These are phyloP conservation scores for Beauveria pseudobassiana DNA, from an alignment of 2,329 filamentous ascomycete genomes.

Conservation along the genomic window DNA sequence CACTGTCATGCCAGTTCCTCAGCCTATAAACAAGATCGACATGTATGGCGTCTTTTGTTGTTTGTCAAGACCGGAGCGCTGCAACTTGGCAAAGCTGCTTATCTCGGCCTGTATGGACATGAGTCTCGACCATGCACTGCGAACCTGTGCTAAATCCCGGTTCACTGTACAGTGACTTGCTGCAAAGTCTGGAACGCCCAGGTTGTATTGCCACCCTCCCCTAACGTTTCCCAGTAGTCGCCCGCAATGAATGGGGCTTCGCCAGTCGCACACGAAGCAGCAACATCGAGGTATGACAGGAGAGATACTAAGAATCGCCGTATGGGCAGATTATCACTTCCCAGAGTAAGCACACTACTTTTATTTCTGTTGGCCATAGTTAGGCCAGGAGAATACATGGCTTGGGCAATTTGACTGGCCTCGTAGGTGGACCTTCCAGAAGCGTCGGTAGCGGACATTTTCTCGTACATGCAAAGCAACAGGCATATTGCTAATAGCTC, in stretches of 20 bases:
- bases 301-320: conserved; percentile 29
- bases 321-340: not conserved
- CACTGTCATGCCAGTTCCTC: conserved; percentile 14
- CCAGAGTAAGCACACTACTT: not conserved
- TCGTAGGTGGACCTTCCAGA: conserved; percentile 30
- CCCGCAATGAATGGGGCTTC: conserved; percentile 29
- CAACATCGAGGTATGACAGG: conserved; percentile 31
- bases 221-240: conserved; percentile 30
- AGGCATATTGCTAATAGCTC: conserved; percentile 18
- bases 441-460: conserved; percentile 18
- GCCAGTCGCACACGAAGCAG: conserved; percentile 29
- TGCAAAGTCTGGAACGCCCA: conserved; percentile 15
- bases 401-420: conserved; percentile 28
- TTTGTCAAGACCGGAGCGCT: not conserved
- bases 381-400: conserved; percentile 13
- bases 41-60: conserved; percentile 10
- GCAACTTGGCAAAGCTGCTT: conserved; percentile 12
- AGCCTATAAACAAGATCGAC: conserved; percentile 11
- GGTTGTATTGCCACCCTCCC: conserved; percentile 29
- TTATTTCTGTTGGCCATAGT: not conserved
- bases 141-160: conserved; percentile 13
- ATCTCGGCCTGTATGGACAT: conserved; percentile 17
- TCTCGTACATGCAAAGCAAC: conserved; percentile 14
- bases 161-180: not conserved
- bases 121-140: conserved; percentile 14